Percentiles rank a stretch among this genome's conserved stretches.
These are phyloP conservation scores for Cardamine occulta DNA, from an alignment of 345 rosid species.

Conservation along the genomic window DNA sequence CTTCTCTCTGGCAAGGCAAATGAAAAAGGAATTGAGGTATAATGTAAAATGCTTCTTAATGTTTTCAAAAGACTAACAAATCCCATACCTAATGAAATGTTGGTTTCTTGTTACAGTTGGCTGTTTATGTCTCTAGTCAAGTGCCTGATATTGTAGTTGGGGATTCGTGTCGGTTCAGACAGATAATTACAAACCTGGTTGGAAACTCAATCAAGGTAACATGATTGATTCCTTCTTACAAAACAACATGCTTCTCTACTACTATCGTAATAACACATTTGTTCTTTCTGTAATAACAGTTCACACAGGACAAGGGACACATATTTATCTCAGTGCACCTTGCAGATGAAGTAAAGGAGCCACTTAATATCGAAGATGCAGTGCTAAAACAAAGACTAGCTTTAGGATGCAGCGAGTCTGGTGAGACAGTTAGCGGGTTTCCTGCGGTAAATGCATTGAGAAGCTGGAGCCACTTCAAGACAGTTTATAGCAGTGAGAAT, in stretches of 20 bases:
- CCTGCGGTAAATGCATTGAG: conserved; percentile 77
- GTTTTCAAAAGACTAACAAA: conserved; percentile 11
- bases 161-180: conserved; percentile 83
- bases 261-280: conserved; percentile 6
- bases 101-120: conserved; percentile 57
- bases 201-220: conserved; percentile 93
- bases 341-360: conserved; percentile 61
- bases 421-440: conserved; percentile 63
- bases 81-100: conserved; percentile 32
- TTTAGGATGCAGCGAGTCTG: conserved; percentile 47
- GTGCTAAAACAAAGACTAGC: conserved; percentile 60
- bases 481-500: conserved; percentile 37
- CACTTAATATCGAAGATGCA: conserved; percentile 49
- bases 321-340: conserved; percentile 86
- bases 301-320: conserved; percentile 80
- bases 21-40: conserved; percentile 85
- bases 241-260: not conserved
- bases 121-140: conserved; percentile 75
- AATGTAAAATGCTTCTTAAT: not conserved
- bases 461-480: conserved; percentile 79
- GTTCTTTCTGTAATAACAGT: conserved; percentile 53
- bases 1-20: conserved; percentile 69
- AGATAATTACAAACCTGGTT: conserved; percentile 91
- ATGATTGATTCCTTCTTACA: conserved; percentile 26
- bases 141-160: conserved; percentile 86